Base-by-base conservation (phyloP, 306 rosid species). In the Cyclanthera cordifolia region DNA sequence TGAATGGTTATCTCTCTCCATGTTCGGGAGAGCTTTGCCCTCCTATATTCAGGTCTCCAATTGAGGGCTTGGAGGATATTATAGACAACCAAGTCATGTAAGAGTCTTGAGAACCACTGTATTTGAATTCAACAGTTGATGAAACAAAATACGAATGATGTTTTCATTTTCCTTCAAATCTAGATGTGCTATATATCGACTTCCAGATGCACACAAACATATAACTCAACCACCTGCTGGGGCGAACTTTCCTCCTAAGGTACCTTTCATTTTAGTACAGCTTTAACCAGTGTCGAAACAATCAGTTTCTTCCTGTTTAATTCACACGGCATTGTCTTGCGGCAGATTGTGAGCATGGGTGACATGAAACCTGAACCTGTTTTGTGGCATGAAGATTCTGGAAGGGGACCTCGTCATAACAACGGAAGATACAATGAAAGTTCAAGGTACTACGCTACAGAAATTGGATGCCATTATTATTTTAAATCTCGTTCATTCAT, bases 11-110 rank as follows among this genome's bases (percentile, higher is more conserved):
- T 78, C 27, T 90, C 76, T 88, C 97, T 77, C 87, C 88, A 32
- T 94, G 99, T 53, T 81, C 69, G 19, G 99, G 99, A 51, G 99
- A 94, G 74, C 95, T 96, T 71, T 84, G 97, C 85, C 99, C 99
- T 8, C 97, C 91, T 20, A 83, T 94, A 73, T 90, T 94, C 61
- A 85, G 96, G 79, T 94, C 99, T 56, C 99, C 99, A 75, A 85
- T 94, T 75, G 73, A 59, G 70, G 81, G 84, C 74, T 63, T 94
- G 96, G 95, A 90, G 80, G 97, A 94, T 80, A 86, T 94, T 66
- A 79, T 88, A 82, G 95, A 90, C 79, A 94, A 94, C 70, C 96
- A 94, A 83, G 99, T 94, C 80, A 77, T 90, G 99, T 94, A 82
- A 84, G 96, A 73, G 41, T 69, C 67, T 57, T 24, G 66, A 43